phyloP scores from a whole-genome alignment of 2,329 filamentous ascomycete genomes.

The Cladosporium halotolerans region DNA sequence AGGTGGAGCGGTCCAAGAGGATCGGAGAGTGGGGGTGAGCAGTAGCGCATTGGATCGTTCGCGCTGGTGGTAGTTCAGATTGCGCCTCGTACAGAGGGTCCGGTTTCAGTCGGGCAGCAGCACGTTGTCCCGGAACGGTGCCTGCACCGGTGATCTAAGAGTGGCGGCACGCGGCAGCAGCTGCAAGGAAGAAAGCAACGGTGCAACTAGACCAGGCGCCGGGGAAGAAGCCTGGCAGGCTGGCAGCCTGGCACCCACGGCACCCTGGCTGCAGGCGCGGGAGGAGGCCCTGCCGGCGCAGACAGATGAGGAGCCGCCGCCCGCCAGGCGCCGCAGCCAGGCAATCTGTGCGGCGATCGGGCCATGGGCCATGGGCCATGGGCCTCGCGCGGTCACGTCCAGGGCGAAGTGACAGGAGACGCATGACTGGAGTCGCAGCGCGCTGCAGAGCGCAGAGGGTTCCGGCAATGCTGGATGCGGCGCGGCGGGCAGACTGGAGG shows the following conservation, averaged over 20 bases:
- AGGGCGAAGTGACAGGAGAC: not conserved
- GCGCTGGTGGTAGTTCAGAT: too few relatives aligned
- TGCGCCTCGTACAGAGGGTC: not conserved
- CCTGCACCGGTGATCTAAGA: constrained; percentile 8
- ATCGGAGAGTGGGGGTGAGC: not conserved
- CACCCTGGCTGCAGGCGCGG: constrained; percentile 7
- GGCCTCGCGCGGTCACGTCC: not conserved
- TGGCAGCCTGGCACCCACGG: too few relatives aligned
- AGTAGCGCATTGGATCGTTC: too few relatives aligned
- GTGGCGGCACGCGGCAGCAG: constrained; percentile 2
- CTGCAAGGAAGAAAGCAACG: constrained; percentile 10
- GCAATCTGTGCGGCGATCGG: not conserved
- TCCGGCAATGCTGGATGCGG: not conserved
- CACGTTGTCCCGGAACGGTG: constrained; percentile 4
- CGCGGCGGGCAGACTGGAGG: not conserved
- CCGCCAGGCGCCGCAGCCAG: not conserved
- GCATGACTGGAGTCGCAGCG: not conserved
- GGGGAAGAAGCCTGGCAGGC: not conserved
- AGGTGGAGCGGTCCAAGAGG: constrained; percentile 1
- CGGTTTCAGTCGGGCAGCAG: constrained; percentile 7
- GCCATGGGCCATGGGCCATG: not conserved
- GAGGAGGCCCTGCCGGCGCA: constrained; percentile 3
- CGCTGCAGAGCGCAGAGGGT: not conserved
- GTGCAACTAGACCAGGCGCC: constrained; percentile 7
- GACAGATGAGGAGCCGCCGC: not conserved